Conservation (phyloP, 352 stramenopile species). For the Achlya hypogyna region DNA sequence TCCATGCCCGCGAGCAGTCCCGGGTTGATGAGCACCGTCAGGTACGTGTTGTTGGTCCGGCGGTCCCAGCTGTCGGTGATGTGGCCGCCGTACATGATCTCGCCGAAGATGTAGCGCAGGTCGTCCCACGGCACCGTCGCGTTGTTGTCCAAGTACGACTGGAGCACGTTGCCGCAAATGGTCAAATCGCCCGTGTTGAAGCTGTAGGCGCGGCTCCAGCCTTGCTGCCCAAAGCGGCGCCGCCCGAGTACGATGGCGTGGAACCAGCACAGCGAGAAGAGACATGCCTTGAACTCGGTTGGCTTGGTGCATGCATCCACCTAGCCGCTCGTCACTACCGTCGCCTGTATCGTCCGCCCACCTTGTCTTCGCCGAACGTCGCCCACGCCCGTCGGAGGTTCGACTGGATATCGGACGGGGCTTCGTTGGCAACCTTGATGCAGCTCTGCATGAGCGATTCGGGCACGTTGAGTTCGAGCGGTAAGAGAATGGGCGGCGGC, state of each 20-base stretch:
- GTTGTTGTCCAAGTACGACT: slow-evolving; percentile 92
- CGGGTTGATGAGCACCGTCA: slow-evolving; percentile 83
- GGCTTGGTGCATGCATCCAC: slow-evolving; percentile 81
- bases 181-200: slow-evolving; percentile 95
- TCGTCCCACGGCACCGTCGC: slow-evolving; percentile 90
- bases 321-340: too few relatives aligned
- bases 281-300: slow-evolving; percentile 88
- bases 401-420: slow-evolving; percentile 92
- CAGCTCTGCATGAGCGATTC: slow-evolving; percentile 93
- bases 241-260: slow-evolving; percentile 91
- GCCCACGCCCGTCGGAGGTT: slow-evolving; percentile 91
- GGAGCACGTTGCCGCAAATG: slow-evolving; percentile 92
- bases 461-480: slow-evolving; percentile 94
- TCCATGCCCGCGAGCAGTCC: slow-evolving; percentile 86
- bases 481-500: slow-evolving; percentile 73
- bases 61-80: slow-evolving; percentile 95
- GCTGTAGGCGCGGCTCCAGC: slow-evolving; percentile 90
- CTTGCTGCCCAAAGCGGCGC: slow-evolving; percentile 89
- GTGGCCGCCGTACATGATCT: slow-evolving; percentile 96
- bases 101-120: slow-evolving; percentile 92
- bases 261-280: slow-evolving; percentile 95
- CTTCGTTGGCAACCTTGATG: slow-evolving; percentile 95
- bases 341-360: slow-evolving; percentile 15
- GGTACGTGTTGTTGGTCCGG: slow-evolving; percentile 93
- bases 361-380: slow-evolving; percentile 88